Base-by-base conservation (phyloP, 2,329 filamentous ascomycete genomes). In the Chalaropsis ovoidea region DNA sequence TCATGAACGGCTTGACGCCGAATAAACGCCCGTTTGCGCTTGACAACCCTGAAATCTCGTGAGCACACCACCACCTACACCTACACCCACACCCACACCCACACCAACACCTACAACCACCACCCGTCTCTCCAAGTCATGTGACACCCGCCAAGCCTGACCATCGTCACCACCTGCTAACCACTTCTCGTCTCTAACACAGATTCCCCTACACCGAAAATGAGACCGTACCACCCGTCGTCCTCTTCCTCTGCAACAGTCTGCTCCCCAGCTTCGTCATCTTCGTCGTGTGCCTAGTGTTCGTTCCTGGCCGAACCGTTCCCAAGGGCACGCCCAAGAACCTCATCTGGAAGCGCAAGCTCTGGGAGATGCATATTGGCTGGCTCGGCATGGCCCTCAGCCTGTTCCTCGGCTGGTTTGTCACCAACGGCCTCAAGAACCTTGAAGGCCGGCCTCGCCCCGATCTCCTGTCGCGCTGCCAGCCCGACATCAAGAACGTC, bases 341-440 rank as follows among this genome's bases (percentile, higher is more conserved):
- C 3, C 76, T 89, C 64, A 79, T 92, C 56, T 91, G 89, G 86
- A 84, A 83, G 72, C 82, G 89, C 69, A 96, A 94, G 76, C 74
- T 96, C 1, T 96, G 93, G 91, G 92, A 96, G 74, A 85, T 89
- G 74, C 90, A 96, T 73, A 85, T 85, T 1, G 91, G 89, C 67
- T 90, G 87, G 84, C 84, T 96, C 71, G 92, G 92, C 0, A 80
- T 96, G 2, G 89, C 80, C 0, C 78, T 96, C 19, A 84, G 88
- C 2, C 78, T 90, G 10, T 84, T 86, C 1, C 79, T 83, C 1
- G 82, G 88, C 3, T 95, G 88, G 78, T 85, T 94, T 75, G 85
- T 95, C 71, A 93, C 91, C 0, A 86, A 90, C 70, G 89, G 87
- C 62, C 85, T 95, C 80, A 96, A 96, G 81, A 90, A 87, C 71